These are phyloP conservation scores for Lachancea dasiensis DNA, from an alignment of 805 yeast species.

Conservation along the genomic window DNA sequence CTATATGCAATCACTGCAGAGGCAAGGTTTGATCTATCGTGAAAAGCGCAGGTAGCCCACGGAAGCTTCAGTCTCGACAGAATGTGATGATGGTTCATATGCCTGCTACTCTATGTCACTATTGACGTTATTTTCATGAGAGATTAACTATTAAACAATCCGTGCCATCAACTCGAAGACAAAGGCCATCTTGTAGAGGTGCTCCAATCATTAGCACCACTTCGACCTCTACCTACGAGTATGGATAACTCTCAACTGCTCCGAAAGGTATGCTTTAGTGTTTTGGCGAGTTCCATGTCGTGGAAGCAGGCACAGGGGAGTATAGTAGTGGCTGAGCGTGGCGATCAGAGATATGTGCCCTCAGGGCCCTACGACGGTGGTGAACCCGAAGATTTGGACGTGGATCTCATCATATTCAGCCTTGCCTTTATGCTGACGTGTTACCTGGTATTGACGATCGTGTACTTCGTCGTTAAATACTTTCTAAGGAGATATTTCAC, in stretches of 20 bases:
- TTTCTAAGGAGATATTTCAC: constrained; percentile 11
- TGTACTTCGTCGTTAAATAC: constrained; percentile 13
- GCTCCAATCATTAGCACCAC: neutral
- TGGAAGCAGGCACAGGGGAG: constrained; percentile 1
- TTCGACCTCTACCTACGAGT: neutral
- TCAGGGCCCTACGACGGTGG: constrained; percentile 7
- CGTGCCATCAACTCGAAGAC: too few relatives aligned
- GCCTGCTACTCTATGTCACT: too few relatives aligned
- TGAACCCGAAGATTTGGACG: constrained; percentile 20
- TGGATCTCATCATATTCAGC: constrained; percentile 23
- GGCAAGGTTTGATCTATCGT: constrained; percentile 83
- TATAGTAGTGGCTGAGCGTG: neutral
- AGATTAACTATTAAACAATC: too few relatives aligned
- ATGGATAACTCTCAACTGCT: neutral
- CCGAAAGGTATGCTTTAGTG: neutral
- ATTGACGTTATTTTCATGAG: too few relatives aligned
- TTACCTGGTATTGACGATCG: constrained; percentile 10
- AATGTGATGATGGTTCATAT: too few relatives aligned
- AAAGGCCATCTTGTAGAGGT: too few relatives aligned
- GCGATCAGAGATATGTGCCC: constrained; percentile 3
- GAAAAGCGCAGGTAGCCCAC: constrained; percentile 7
- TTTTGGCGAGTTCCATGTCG: neutral
- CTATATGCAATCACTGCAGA: constrained; percentile 74
- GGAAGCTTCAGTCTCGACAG: too few relatives aligned
- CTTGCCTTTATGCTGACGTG: constrained; percentile 19